Conservation (phyloP, 1,284 basidiomycete genomes). For the Tausonia pullulans region DNA sequence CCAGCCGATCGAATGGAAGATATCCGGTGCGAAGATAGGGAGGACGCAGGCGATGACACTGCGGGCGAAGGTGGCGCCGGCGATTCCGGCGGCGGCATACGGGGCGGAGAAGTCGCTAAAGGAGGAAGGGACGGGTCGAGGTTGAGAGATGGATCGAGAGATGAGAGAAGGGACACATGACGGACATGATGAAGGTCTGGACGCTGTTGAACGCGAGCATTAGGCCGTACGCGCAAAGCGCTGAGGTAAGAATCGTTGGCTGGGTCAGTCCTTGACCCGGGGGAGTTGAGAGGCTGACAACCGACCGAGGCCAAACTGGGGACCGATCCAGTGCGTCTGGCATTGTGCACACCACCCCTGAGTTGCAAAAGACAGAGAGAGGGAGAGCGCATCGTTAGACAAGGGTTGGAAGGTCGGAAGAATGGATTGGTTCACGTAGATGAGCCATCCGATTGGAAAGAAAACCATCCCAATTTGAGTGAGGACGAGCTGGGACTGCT, state of each 20-base stretch:
- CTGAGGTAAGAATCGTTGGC: not conserved
- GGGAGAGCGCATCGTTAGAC: no score
- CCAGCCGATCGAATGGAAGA: constrained; percentile 38
- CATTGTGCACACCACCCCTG: constrained; percentile 31
- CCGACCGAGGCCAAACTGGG: constrained; percentile 26
- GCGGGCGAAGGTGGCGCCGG: constrained; percentile 22
- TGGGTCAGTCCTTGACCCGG: not conserved
- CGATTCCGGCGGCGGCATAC: constrained; percentile 34
- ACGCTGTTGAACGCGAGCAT: constrained; percentile 38
- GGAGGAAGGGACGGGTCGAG: no score
- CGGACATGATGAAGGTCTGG: constrained; percentile 32
- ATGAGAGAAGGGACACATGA: no score
- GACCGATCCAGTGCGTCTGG: constrained; percentile 33
- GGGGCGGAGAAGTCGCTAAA: constrained; percentile 35
- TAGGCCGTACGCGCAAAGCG: constrained; percentile 21
- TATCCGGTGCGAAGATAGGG: constrained; percentile 34
- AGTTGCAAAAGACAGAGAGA: not conserved
- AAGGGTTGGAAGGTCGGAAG: not conserved
- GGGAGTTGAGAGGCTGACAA: not conserved
- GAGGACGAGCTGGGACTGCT: constrained; percentile 28
- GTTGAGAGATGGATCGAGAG: no score
- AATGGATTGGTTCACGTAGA: not conserved
- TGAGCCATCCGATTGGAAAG: not conserved
- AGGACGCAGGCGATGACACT: constrained; percentile 34
- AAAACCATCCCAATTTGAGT: constrained; percentile 38